phyloP scores from a whole-genome alignment of 1,284 basidiomycete genomes.

The Heterobasidion irregulare region DNA sequence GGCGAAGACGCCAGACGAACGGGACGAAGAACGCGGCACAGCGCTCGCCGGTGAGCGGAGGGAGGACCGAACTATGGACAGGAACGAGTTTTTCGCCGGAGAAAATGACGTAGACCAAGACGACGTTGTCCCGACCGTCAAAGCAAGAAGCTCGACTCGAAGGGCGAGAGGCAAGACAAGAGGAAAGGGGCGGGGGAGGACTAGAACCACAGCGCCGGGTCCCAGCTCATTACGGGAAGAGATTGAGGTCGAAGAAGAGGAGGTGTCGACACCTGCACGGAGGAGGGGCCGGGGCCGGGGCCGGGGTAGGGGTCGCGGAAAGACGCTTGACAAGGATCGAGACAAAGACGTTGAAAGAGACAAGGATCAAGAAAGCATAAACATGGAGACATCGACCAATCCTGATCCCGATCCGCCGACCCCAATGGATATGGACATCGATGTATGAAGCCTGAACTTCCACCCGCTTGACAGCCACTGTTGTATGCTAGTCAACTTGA shows the following conservation, averaged over 20 bases:
- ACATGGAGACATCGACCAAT: constrained; percentile 1
- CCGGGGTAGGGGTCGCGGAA: not conserved
- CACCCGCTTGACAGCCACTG: too few species aligned
- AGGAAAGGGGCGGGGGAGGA: not conserved
- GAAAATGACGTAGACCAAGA: constrained; percentile 57
- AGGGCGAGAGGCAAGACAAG: not conserved
- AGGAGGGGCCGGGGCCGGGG: not conserved
- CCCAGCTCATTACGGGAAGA: constrained; percentile 6
- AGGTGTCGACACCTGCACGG: not conserved
- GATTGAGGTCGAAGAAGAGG: constrained; percentile 4
- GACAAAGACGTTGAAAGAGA: constrained; percentile 1
- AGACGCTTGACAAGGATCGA: not conserved
- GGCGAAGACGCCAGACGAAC: constrained; percentile 64
- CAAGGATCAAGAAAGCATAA: not conserved
- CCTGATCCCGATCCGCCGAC: not conserved
- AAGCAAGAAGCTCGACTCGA: not conserved
- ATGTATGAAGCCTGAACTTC: not conserved
- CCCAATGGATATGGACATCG: constrained; percentile 12
- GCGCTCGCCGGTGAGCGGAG: constrained; percentile 50
- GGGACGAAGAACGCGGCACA: constrained; percentile 56
- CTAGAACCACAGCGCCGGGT: not conserved
- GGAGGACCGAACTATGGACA: constrained; percentile 37
- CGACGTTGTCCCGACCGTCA: constrained; percentile 8
- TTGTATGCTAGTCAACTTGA: too few species aligned
- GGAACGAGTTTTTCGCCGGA: constrained; percentile 69